Evolutionary conservation across 2,329 filamentous ascomycete genomes (phyloP), one percentile per base, ranked within the genome.

Genomic region (Aspergillus candidus): DNA sequence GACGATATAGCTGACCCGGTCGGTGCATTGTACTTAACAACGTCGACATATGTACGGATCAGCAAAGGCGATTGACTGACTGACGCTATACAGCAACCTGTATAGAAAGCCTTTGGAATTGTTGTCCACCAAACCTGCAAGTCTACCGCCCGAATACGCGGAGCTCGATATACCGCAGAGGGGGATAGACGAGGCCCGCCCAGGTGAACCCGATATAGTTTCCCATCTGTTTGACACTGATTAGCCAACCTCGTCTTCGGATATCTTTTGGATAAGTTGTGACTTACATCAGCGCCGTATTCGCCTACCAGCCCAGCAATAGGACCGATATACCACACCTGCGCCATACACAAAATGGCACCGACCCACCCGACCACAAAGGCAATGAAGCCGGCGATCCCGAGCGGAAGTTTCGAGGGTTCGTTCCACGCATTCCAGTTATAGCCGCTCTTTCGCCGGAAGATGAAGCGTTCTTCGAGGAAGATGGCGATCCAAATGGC

Each of bases 251-350:
- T 22, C 38, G 31, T 7, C 8, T 29, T 14, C 52, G 15, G 55
- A 46, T 12, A 32, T 13, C 32, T 1, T 7, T 11, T 18, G 11
- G 11, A 32, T 41, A 12, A 31, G 33, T 33, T 17, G 30, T 14
- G 17, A 58, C 73, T 67, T 60, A 78, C 70, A 66, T 82, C 77
- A 38, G 72, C 77, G 13, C 78, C 78, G 59, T 76, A 72, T 14
- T 74, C 74, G 0, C 79, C 78, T 13, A 83, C 74, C 41, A 74
- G 61, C 37, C 67, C 69, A 3, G 80, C 79, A 45, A 84, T 63
- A 0, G 82, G 82, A 1, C 83, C 82, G 47, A 79, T 75, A 61
- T 82, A 86, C 76, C 81, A 86, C 3, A 78, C 76, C 66, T 87
- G 82, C 15, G 78, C 78, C 82, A 86, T 86, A 47, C 75, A 82